Percentiles rank a stretch among this genome's conserved stretches.
These are phyloP conservation scores for Geum urbanum DNA, from an alignment of 306 rosid genomes.

Conservation along the genomic window DNA sequence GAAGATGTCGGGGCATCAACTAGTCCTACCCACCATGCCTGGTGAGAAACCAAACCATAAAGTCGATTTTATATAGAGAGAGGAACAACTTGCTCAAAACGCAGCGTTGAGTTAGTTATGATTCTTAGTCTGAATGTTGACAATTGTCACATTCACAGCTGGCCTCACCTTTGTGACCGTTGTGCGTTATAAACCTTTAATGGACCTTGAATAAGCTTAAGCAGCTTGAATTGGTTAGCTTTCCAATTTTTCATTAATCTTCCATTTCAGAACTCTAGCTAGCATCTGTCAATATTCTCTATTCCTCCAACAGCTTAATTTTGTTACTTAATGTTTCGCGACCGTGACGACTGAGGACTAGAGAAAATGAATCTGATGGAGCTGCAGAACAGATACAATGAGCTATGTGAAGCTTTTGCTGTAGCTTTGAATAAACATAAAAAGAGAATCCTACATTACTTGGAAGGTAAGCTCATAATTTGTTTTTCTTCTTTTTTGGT, in stretches of 20 bases:
- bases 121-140: background rate
- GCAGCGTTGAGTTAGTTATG: background rate
- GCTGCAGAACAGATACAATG: background rate
- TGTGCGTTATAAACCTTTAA: background rate
- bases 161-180: constrained; percentile 1
- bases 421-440: background rate
- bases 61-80: background rate
- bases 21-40: background rate
- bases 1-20: background rate
- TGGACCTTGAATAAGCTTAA: background rate
- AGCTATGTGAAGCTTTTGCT: background rate
- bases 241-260: background rate
- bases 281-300: background rate
- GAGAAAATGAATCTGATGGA: background rate
- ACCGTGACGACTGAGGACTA: background rate
- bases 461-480: background rate
- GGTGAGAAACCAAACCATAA: background rate
- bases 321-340: background rate
- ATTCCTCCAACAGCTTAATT: background rate
- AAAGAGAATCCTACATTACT: background rate
- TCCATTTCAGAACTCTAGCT: background rate
- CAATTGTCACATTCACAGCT: background rate
- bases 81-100: background rate
- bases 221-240: background rate
- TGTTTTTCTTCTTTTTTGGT: background rate